Evolutionary conservation across 2,329 filamentous ascomycete species (phyloP).

Genomic region (Dothidotthia symphoricarpi): DNA sequence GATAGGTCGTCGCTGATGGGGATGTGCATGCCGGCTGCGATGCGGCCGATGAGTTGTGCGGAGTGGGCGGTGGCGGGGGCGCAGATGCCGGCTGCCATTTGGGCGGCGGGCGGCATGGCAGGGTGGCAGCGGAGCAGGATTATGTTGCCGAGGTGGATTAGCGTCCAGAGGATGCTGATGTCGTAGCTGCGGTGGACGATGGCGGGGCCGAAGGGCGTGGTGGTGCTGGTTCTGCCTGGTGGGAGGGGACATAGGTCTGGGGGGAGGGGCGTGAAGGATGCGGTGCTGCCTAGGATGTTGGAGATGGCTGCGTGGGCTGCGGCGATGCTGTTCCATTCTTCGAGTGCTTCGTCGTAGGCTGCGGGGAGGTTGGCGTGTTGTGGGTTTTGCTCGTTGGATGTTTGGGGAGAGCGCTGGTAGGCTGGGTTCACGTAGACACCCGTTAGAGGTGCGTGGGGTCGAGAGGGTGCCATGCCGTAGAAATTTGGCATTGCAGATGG

Average conservation of each 20-base stretch:
- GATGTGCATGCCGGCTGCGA: slow-evolving; percentile 66
- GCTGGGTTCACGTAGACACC: slow-evolving; percentile 41
- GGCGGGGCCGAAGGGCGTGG: slow-evolving; percentile 77
- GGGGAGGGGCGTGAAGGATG: slow-evolving; percentile 73
- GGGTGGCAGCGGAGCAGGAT: slow-evolving; percentile 81
- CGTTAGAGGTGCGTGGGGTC: slow-evolving; percentile 44
- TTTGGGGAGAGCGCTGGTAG: slow-evolving; percentile 18
- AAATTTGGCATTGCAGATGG: slow-evolving; percentile 45
- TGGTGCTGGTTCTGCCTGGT: slow-evolving; percentile 33
- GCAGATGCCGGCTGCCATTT: slow-evolving; percentile 78
- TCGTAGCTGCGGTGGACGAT: slow-evolving; percentile 81
- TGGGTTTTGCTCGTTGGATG: slow-evolving; percentile 15
- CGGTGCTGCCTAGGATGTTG: slow-evolving; percentile 58
- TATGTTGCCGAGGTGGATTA: slow-evolving; percentile 82
- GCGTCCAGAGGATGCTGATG: slow-evolving; percentile 84
- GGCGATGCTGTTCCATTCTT: slow-evolving; percentile 76
- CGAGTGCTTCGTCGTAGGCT: slow-evolving; percentile 66
- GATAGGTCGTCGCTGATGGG: slow-evolving; percentile 55
- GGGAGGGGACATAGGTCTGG: slow-evolving; percentile 63
- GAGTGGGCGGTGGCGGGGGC: slow-evolving; percentile 68
- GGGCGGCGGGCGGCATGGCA: slow-evolving; percentile 84
- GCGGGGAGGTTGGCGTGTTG: slow-evolving; percentile 56
- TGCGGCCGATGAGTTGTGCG: slow-evolving; percentile 74
- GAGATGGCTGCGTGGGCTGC: slow-evolving; percentile 68
- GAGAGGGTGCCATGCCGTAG: slow-evolving; percentile 52